These are phyloP conservation scores for Zygosaccharomyces sapae DNA, from an alignment of 1,139 yeast species.

Conservation along the genomic window DNA sequence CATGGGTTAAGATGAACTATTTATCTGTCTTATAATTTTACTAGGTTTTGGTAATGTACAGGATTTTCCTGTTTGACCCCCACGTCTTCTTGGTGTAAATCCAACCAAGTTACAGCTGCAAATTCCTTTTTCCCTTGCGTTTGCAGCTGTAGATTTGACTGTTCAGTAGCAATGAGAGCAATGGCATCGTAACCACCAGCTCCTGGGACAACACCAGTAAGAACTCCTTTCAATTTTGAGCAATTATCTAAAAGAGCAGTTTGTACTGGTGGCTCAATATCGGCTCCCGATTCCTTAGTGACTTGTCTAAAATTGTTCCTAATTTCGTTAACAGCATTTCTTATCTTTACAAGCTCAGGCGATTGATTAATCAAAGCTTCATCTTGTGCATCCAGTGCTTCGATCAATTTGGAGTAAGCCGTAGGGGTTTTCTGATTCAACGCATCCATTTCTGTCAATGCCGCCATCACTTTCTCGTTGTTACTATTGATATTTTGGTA, in stretches of 20 bases:
- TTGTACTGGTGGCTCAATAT: conserved; percentile 81
- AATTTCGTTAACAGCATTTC: conserved; percentile 44
- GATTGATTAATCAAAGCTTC: conserved; percentile 7
- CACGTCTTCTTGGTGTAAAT: conserved; percentile 52
- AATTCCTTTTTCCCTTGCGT: conserved; percentile 39
- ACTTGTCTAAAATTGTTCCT: conserved; percentile 54
- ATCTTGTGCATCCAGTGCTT: conserved; percentile 19
- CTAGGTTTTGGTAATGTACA: conserved; percentile 24
- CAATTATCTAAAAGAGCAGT: conserved; percentile 67
- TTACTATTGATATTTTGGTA: conserved; percentile 56
- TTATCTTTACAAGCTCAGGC: conserved; percentile 29
- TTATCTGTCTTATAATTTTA: conserved; percentile 1
- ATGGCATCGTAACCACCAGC: conserved; percentile 98
- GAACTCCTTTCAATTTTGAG: conserved; percentile 56
- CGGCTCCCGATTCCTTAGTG: conserved; percentile 68
- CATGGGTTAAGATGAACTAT: conserved; percentile 1
- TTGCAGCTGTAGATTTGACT: conserved; percentile 39
- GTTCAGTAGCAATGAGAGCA: conserved; percentile 58
- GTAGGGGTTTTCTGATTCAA: conserved; percentile 34
- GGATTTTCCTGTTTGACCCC: conserved; percentile 44
- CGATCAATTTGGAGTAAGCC: conserved; percentile 32
- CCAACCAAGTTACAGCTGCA: conserved; percentile 56
- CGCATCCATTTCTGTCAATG: conserved; percentile 43
- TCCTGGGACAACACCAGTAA: conserved; percentile 96
- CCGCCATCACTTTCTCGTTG: conserved; percentile 52